phyloP scores from a whole-genome alignment of 805 yeast genomes.

The Myxozyma nipponensis region DNA sequence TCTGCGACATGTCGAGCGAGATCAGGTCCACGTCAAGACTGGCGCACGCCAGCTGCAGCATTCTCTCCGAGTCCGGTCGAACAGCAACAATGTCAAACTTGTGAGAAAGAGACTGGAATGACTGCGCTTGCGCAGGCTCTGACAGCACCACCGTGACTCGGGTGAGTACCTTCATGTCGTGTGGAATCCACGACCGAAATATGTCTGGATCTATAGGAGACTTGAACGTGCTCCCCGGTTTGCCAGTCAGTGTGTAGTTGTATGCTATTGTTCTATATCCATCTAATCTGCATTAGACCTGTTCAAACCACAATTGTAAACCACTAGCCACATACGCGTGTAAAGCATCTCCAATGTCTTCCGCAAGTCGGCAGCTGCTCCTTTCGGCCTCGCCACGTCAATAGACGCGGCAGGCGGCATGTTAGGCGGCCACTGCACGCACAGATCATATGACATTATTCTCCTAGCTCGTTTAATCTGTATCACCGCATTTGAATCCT shows the following conservation, averaged over 20 bases:
- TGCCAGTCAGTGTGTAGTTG: conserved; percentile 47
- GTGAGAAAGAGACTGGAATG: conserved; percentile 43
- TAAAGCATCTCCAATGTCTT: conserved; percentile 6
- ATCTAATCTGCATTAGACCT: conserved; percentile 9
- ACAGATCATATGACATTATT: conserved; percentile 39
- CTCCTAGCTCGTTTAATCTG: too few relatives aligned
- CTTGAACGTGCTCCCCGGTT: conserved; percentile 23
- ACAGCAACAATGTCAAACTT: conserved; percentile 79
- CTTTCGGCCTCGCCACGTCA: conserved; percentile 4
- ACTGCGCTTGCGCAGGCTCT: conserved; percentile 74
- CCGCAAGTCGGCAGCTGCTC: conserved; percentile 19
- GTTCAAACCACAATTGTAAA: not conserved
- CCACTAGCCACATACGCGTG: not conserved
- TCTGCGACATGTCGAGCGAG: conserved; percentile 60
- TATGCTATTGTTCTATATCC: conserved; percentile 78
- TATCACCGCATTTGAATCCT: too few relatives aligned
- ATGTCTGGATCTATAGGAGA: conserved; percentile 13
- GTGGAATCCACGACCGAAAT: not conserved
- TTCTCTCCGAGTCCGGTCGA: conserved; percentile 74
- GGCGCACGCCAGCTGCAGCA: conserved; percentile 67
- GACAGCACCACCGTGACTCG: conserved; percentile 72
- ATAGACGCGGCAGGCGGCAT: conserved; percentile 11
- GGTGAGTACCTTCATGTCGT: conserved; percentile 36
- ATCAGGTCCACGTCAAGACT: conserved; percentile 78
- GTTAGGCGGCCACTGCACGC: conserved; percentile 38